Percentiles rank a stretch among this genome's conserved stretches.
Conservation (phyloP, 2,329 filamentous ascomycete species). For the Pseudopyricularia javanii region DNA sequence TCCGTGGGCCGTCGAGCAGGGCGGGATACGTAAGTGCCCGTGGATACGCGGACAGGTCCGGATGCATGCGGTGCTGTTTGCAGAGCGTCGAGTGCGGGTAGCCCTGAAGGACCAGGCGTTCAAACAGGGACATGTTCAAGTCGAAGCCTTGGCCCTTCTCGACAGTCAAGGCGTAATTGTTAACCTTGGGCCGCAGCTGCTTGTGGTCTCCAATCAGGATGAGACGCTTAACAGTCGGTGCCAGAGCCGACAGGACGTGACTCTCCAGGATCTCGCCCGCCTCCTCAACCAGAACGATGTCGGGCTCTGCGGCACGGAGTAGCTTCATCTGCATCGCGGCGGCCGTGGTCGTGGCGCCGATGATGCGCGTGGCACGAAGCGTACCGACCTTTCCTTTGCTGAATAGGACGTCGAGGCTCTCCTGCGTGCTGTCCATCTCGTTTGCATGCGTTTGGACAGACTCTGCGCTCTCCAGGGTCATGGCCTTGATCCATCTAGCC, state of each 20-base stretch:
- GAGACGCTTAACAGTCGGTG: conserved; percentile 43
- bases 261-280: conserved; percentile 62
- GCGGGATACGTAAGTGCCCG: conserved; percentile 48
- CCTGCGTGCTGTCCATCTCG: conserved; percentile 28
- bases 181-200: conserved; percentile 57
- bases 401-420: conserved; percentile 28
- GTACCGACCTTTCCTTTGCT: conserved; percentile 26
- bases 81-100: conserved; percentile 39
- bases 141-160: conserved; percentile 56
- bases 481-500: conserved; percentile 26
- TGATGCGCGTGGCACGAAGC: conserved; percentile 43
- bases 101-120: conserved; percentile 47
- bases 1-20: conserved; percentile 41
- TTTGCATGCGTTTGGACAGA: conserved; percentile 23
- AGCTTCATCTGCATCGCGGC: conserved; percentile 49
- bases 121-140: conserved; percentile 57
- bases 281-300: conserved; percentile 57
- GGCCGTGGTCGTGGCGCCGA: conserved; percentile 60
- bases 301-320: conserved; percentile 40
- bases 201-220: conserved; percentile 64
- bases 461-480: conserved; percentile 37
- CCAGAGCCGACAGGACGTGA: conserved; percentile 51
- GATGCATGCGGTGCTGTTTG: conserved; percentile 57
- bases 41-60: conserved; percentile 51
- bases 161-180: conserved; percentile 45